Evolutionary conservation across 73 alveolate genomes (phyloP).

Genomic region (Blepharisma stoltei): DNA sequence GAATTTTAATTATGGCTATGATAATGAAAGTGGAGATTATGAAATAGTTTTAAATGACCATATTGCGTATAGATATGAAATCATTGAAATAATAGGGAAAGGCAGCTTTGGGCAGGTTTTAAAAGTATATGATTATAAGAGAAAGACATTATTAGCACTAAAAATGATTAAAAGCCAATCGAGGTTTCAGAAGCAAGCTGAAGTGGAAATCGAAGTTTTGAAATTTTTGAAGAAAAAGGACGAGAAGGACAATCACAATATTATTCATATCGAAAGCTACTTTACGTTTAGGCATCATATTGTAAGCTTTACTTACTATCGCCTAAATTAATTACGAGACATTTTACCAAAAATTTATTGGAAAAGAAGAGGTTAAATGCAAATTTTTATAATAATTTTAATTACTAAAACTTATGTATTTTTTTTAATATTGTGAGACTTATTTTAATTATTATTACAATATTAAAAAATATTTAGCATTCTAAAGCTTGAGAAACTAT

Average conservation of each 20-base stretch:
- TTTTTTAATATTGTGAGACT: too few relatives aligned
- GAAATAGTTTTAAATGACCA: slow-evolving; percentile 66
- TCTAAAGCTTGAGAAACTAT: too few relatives aligned
- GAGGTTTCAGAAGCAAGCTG: slow-evolving; percentile 69
- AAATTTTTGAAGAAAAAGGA: slow-evolving; percentile 50
- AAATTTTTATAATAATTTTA: too few relatives aligned
- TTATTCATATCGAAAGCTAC: slow-evolving; percentile 62
- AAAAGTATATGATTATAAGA: slow-evolving; percentile 77
- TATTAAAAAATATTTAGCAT: too few relatives aligned
- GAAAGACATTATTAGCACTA: slow-evolving; percentile 69
- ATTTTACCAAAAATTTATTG: too few relatives aligned
- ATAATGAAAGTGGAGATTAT: slow-evolving; percentile 86
- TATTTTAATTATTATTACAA: too few relatives aligned
- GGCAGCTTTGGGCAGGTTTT: slow-evolving; percentile 91
- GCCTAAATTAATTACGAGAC: too few relatives aligned
- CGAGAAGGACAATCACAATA: slow-evolving; percentile 37
- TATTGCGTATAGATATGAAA: slow-evolving; percentile 80
- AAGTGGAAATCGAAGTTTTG: slow-evolving; percentile 69
- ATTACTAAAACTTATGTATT: too few relatives aligned
- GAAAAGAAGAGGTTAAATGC: too few relatives aligned
- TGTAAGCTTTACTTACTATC: slow-evolving; percentile 26
- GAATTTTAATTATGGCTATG: slow-evolving; percentile 68
- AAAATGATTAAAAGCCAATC: slow-evolving; percentile 77
- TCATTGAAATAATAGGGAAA: slow-evolving; percentile 79
- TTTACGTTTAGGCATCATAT: slow-evolving; percentile 74